Base-by-base conservation (phyloP, 2,329 filamentous ascomycete genomes). In the Alternaria sp. region DNA sequence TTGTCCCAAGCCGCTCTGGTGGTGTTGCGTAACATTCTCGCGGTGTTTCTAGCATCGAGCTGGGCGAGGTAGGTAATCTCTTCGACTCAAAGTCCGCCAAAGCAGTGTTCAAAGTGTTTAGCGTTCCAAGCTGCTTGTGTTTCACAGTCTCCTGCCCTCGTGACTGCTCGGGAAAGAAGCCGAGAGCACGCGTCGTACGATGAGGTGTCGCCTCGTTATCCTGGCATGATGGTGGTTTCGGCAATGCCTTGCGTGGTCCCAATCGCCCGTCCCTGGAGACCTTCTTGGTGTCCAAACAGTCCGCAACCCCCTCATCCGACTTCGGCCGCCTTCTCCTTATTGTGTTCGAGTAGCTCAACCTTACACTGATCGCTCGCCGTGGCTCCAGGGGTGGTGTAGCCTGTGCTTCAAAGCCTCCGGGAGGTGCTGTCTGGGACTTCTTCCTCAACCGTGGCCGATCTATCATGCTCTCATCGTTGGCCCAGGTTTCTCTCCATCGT, bases 1-100 rank as follows among this genome's bases (percentile, higher is more conserved):
- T 49, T 40, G 43, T 57, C 44, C 47, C 53, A 25, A 52, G 46
- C 21, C 51, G 49, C 46, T 66, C 40, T 28, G 59, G 62, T 28
- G 59, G 62, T 25, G 63, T 58, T 19, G 62, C 64, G 44, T 79
- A 80, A 36, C 76, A 53, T 52, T 77, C 75, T 49, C 61, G 61
- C 6, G 78, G 77, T 21, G 77, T 80, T 5, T 40, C 62, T 23
- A 73, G 28, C 65, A 79, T 71, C 10, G 74, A 78, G 25, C 54
- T 61, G 50, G 77, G 74, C 30, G 74, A 74, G 21, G 67, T 65
- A 15, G 70, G 63, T 13, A 73, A 50, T 19, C 57, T 60, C n/a
- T 57, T 64, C 11, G 58, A 53, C 17, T 68, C 63, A 47, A 68
- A 64, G 46, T 69, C 66, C 13, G 69, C 62, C 19, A 75, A 67